Percentiles rank a stretch among this genome's conserved stretches.
Conservation (phyloP, 2,329 filamentous ascomycete genomes). For the Paracamarosporium sp. region DNA sequence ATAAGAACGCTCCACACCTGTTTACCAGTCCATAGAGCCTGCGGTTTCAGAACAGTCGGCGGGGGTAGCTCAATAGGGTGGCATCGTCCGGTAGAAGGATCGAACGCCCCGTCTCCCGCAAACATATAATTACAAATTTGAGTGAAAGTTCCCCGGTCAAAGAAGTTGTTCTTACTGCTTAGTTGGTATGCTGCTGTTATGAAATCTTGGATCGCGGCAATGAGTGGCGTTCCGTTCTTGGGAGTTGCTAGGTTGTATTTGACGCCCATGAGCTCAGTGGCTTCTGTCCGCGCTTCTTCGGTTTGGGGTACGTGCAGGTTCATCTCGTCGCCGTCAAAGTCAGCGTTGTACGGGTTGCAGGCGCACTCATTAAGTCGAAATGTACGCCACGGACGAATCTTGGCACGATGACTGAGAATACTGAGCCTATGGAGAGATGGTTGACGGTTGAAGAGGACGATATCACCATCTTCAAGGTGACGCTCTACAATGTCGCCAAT, state of each 20-base stretch:
- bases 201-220: slow-evolving; percentile 99
- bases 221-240: slow-evolving; percentile 97
- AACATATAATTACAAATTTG: slow-evolving; percentile 96
- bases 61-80: slow-evolving; percentile 83
- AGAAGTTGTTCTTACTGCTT: slow-evolving; percentile 92
- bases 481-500: slow-evolving; percentile 91
- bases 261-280: slow-evolving; percentile 95
- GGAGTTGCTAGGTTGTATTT: slow-evolving; percentile 96
- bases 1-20: slow-evolving; percentile 93
- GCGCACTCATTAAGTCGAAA: slow-evolving; percentile 98
- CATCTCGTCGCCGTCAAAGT: slow-evolving; percentile 99
- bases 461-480: slow-evolving; percentile 92
- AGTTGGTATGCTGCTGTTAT: slow-evolving; percentile 93
- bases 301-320: slow-evolving; percentile 98
- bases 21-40: slow-evolving; percentile 93
- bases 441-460: slow-evolving; percentile 97
- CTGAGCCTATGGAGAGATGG: slow-evolving; percentile 97
- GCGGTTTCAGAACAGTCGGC: slow-evolving; percentile 84
- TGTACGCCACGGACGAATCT: slow-evolving; percentile 92
- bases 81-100: slow-evolving; percentile 53
- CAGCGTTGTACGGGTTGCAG: slow-evolving; percentile 96
- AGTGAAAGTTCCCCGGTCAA: slow-evolving; percentile 84
- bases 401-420: slow-evolving; percentile 95
- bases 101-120: slow-evolving; percentile 65
- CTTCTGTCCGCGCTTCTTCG: slow-evolving; percentile 93